Conservation (phyloP, 2,329 filamentous ascomycete species). For the Colletotrichum tamarilloi region DNA sequence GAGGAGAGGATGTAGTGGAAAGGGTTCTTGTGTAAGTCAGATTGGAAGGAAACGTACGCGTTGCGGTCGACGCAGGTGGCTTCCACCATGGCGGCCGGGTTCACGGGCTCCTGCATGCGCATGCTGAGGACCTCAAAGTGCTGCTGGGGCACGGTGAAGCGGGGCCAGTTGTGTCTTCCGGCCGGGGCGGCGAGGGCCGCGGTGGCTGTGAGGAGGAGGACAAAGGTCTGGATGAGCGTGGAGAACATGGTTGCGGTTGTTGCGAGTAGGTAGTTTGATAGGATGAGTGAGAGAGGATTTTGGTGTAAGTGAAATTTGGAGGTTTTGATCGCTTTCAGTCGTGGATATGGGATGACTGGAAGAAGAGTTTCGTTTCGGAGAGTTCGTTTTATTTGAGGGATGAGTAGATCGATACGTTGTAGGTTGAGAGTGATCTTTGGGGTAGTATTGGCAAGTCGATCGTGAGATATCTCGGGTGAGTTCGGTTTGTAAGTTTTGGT, state of each 20-base stretch:
- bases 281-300: background rate
- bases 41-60: conserved; percentile 46
- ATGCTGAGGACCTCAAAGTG: conserved; percentile 58
- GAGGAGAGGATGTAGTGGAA: background rate
- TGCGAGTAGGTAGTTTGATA: background rate
- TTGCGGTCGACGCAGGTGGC: conserved; percentile 54
- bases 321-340: background rate
- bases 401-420: background rate
- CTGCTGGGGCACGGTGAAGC: conserved; percentile 52
- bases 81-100: conserved; percentile 53
- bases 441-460: background rate
- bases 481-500: background rate
- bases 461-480: background rate
- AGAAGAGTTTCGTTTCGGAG: background rate
- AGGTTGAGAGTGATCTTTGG: background rate
- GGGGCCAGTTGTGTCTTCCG: conserved; percentile 43
- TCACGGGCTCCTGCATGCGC: conserved; percentile 50
- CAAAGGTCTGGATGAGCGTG: conserved; percentile 44
- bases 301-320: background rate
- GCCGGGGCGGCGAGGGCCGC: conserved; percentile 46
- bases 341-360: background rate
- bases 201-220: conserved; percentile 45
- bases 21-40: background rate
- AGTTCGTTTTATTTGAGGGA: background rate
- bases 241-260: conserved; percentile 44